Conservation (phyloP, 2,329 filamentous ascomycete genomes). For the Colletotrichum lini region DNA sequence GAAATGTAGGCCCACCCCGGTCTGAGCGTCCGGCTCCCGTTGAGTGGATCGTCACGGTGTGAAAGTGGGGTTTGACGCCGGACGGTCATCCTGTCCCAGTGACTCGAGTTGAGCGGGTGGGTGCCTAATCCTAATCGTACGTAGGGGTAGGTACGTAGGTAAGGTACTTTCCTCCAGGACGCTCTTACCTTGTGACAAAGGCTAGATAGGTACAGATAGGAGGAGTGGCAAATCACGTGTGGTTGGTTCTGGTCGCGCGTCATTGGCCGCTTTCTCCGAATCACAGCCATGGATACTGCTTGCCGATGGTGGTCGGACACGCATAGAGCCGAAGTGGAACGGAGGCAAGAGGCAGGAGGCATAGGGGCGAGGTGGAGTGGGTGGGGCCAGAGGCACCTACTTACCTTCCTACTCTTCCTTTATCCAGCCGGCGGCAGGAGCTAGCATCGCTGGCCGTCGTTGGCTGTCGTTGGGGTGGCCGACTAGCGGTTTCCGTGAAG, state of each 20-base stretch:
- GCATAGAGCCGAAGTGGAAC: background rate
- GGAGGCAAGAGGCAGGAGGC: background rate
- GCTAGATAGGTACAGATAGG: background rate
- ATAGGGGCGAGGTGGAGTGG: background rate
- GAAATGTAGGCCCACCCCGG: constrained; percentile 18
- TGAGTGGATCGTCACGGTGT: constrained; percentile 14
- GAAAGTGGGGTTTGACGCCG: constrained; percentile 28
- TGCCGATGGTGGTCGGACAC: background rate
- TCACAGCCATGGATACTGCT: background rate
- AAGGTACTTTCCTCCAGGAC: no score
- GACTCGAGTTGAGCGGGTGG: background rate
- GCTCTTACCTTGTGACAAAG: constrained; percentile 4
- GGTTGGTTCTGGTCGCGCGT: background rate
- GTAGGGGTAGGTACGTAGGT: no score
- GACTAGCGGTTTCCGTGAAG: constrained; percentile 23
- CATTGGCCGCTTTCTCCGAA: constrained; percentile 27
- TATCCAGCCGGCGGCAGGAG: constrained; percentile 18
- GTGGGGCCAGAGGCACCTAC: background rate
- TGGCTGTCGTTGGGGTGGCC: constrained; percentile 7
- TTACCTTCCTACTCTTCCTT: background rate
- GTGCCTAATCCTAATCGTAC: no score
- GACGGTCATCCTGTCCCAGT: constrained; percentile 2
- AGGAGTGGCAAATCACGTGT: no score
- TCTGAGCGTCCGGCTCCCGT: constrained; percentile 26
- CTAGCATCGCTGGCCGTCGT: constrained; percentile 13